Evolutionary conservation across 495 filamentous ascomycete genomes (phyloP).

Genomic region (Penicillium coffeae): DNA sequence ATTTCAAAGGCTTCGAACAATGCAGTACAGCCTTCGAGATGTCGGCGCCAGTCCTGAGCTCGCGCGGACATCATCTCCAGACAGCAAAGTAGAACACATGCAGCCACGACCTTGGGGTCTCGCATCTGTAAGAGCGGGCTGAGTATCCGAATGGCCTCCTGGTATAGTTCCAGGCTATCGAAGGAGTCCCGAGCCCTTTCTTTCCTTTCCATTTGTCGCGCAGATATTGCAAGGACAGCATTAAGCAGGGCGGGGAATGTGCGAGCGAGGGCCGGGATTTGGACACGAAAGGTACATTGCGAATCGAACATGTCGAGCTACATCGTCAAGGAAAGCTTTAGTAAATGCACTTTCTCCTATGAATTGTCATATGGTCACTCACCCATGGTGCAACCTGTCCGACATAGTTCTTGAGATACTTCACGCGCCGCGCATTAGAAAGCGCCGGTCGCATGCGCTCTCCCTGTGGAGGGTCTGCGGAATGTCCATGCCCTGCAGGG

Average conservation of each 20-base stretch:
- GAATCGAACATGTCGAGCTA: slow-evolving; percentile 52
- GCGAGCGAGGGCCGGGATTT: slow-evolving; percentile 36
- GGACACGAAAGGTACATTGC: slow-evolving; percentile 36
- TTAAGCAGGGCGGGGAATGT: slow-evolving; percentile 37
- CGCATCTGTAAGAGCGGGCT: slow-evolving; percentile 32
- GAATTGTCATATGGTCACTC: neutral
- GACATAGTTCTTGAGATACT: slow-evolving; percentile 45
- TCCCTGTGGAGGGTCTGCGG: neutral
- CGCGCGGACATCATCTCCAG: slow-evolving; percentile 50
- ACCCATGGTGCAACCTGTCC: slow-evolving; percentile 43
- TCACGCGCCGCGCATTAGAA: slow-evolving; percentile 24
- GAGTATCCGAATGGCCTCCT: slow-evolving; percentile 42
- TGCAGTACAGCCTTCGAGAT: slow-evolving; percentile 46
- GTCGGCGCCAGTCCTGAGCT: slow-evolving; percentile 43
- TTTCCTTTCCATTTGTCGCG: slow-evolving; percentile 42
- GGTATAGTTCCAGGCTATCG: slow-evolving; percentile 43
- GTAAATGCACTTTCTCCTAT: neutral
- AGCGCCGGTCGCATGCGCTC: slow-evolving; percentile 18
- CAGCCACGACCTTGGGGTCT: slow-evolving; percentile 38
- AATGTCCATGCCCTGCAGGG: slow-evolving; percentile 8
- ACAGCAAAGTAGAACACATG: slow-evolving; percentile 40
- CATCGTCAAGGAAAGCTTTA: neutral
- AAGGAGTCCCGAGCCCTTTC: slow-evolving; percentile 29
- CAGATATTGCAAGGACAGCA: slow-evolving; percentile 41
- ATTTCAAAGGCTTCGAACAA: slow-evolving; percentile 42